A percentile compares a stretch with the other conserved stretches of the same genome.
phyloP scores from a whole-genome alignment of 495 filamentous ascomycete genomes.

The Chlorociboria aeruginascens region DNA sequence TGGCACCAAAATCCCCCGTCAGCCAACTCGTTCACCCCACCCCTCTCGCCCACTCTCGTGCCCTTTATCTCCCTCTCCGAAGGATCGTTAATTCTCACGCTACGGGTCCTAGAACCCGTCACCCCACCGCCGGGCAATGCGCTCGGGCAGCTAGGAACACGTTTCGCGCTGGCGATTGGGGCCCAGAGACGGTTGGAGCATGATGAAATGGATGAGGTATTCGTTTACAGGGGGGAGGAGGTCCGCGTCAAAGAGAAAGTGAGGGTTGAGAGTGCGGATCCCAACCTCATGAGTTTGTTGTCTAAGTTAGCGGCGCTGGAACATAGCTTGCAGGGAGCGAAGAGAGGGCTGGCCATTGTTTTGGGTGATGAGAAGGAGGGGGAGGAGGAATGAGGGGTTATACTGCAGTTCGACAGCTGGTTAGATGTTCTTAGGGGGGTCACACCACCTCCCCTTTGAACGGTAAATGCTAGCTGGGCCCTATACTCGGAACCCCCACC shows the following conservation, averaged over 20 bases:
- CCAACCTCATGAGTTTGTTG: constrained; percentile 73
- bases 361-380: constrained; percentile 54
- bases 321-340: constrained; percentile 54
- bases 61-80: constrained; percentile 72
- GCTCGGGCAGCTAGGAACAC: constrained; percentile 24
- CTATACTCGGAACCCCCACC: too few relatives aligned
- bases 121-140: constrained; percentile 29
- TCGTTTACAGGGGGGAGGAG: constrained; percentile 44
- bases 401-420: background rate
- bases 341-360: constrained; percentile 64
- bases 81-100: constrained; percentile 59
- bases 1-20: constrained; percentile 20
- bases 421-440: too few relatives aligned
- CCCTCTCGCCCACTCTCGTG: constrained; percentile 45
- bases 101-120: constrained; percentile 65
- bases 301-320: constrained; percentile 78
- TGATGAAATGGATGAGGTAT: constrained; percentile 69
- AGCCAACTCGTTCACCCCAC: constrained; percentile 30
- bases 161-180: constrained; percentile 42
- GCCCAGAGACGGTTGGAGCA: constrained; percentile 53
- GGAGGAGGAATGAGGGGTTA: constrained; percentile 19
- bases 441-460: too few relatives aligned
- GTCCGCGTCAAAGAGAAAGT: constrained; percentile 86
- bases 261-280: constrained; percentile 71
- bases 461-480: too few relatives aligned